Base-by-base conservation (phyloP, 345 rosid genomes). In the Kandelia obovata region DNA sequence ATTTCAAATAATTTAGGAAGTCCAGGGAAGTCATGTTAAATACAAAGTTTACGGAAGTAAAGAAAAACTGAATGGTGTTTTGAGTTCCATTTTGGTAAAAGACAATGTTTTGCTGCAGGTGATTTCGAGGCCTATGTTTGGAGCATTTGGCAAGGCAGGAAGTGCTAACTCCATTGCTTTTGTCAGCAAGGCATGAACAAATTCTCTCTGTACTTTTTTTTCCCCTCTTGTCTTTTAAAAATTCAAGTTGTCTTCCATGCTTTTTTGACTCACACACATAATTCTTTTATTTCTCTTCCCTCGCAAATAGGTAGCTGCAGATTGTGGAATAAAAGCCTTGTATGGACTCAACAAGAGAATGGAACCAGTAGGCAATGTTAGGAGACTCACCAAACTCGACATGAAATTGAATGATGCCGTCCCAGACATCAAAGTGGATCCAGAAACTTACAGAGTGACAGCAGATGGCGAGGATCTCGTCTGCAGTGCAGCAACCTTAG, bases 141-240 rank as follows among this genome's bases (percentile, higher is more conserved):
- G 99, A 68, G 97, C 97, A 71, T 89, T 89, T 68, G 96, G 99
- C 68, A 85, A 85, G 80, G 97, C 97, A n/a, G 93, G 83, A 62
- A 88, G 96, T 64, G 76, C 82, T 10, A 83, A 88, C 81, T 95
- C 98, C 64, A 77, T 95, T 59, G 97, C 96, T 53, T 95, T 92
- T 74, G 88, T 90, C 77, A 90, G 99, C 92, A 90, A 88, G 99
- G 98, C 77, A 90, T 0, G 73, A 21, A 5, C 56, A 28, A 57
- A 23, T 6, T 28, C 61, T 52, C 31, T 39, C 32, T 26, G 4
- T 17, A 26, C 70, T 62, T n/a, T 46, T 35, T 61, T 49, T 31
- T 55, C 53, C 71, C 53, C 59, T 17, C 17, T 61, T 37, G 5
- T 9, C 59, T 21, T 66, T 51, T 56, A 35, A 5, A 13, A 19